Evolutionary conservation across 2,329 filamentous ascomycete genomes (phyloP), one percentile per base, ranked within the genome.

Genomic region (Fusarium sp.): DNA sequence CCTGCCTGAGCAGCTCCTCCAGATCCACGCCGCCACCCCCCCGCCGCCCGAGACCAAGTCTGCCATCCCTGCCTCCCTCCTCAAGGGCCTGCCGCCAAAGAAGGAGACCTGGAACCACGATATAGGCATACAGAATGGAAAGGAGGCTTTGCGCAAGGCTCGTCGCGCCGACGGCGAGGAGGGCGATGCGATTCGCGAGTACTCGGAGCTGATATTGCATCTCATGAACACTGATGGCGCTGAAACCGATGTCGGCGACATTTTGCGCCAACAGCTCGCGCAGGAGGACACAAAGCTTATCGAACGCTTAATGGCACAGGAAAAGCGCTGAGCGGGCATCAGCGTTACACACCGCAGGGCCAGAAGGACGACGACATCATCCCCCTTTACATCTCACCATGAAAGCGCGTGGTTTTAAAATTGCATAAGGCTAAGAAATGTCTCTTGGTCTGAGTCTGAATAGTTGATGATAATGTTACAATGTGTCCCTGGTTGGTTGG

Each of bases 121-220:
- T 54, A 80, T 85, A 6, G 89, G 88, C 6, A 81, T 89, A 53
- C 80, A 84, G 58, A 84, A 84, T 18, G 89, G 87, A 1, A 83
- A 86, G 46, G 81, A 83, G 18, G 84, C 83, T 13, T 78, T 91
- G 62, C 83, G 84, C 42, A 81, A 77, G 58, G 84, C 85, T 33
- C 81, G 85, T 62, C 79, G 80, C 31, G 81, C 82, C 29, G 81
- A 83, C 1, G 82, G 84, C n/a, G 83, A 85, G 69, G 84, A 85
- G 62, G 87, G 87, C 29, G 86, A 89, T 69, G 88, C 82, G 4
- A 80, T 91, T 29, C 80, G 85, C 57, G 88, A 90, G 76, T 91
- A 88, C 72, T 85, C 84, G 50, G 85, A 87, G 65, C 78, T 90
- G 20, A 82, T 90, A 16, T 73, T 84, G 51, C 80, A 83, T 61